Evolutionary conservation across 371 early-diverging fungal species (phyloP).

Genomic region (Choanephora cucurbitarum): DNA sequence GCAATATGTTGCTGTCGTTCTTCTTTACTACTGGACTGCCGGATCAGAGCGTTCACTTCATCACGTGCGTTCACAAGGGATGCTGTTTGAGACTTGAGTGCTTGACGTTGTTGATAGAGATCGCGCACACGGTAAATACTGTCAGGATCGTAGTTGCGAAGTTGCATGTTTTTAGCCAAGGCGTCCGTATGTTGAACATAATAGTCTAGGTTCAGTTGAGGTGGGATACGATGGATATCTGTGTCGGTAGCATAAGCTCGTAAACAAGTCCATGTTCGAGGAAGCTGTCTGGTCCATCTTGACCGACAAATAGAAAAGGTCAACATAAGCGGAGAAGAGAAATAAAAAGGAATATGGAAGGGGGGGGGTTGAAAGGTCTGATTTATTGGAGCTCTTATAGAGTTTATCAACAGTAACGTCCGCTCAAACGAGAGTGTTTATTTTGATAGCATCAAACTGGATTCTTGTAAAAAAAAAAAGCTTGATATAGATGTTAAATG

Average conservation of each 20-base stretch:
- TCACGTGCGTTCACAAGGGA: constrained; percentile 14
- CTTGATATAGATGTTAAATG: too few species aligned
- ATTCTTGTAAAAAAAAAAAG: too few species aligned
- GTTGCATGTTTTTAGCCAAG: constrained; percentile 53
- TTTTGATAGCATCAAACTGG: too few species aligned
- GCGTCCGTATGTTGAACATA: constrained; percentile 54
- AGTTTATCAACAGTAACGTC: too few species aligned
- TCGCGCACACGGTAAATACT: constrained; percentile 44
- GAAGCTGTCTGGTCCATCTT: too few species aligned
- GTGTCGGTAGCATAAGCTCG: neutral
- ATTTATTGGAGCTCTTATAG: too few species aligned
- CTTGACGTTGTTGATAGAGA: constrained; percentile 53
- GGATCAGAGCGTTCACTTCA: constrained; percentile 18
- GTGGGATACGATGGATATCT: constrained; percentile 34
- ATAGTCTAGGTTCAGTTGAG: constrained; percentile 64
- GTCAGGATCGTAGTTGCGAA: constrained; percentile 55
- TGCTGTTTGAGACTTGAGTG: constrained; percentile 1
- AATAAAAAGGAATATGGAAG: too few species aligned
- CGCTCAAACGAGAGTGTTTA: too few species aligned
- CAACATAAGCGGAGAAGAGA: too few species aligned
- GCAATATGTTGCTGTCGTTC: constrained; percentile 14
- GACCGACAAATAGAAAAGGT: too few species aligned
- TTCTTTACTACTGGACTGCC: constrained; percentile 13
- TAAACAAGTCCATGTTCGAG: neutral
- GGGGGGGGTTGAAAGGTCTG: too few species aligned